Percentiles rank a stretch among this genome's conserved stretches.
These are phyloP conservation scores for Linanthus parryae DNA, from an alignment of 148 eudicot genomes.

Conservation along the genomic window DNA sequence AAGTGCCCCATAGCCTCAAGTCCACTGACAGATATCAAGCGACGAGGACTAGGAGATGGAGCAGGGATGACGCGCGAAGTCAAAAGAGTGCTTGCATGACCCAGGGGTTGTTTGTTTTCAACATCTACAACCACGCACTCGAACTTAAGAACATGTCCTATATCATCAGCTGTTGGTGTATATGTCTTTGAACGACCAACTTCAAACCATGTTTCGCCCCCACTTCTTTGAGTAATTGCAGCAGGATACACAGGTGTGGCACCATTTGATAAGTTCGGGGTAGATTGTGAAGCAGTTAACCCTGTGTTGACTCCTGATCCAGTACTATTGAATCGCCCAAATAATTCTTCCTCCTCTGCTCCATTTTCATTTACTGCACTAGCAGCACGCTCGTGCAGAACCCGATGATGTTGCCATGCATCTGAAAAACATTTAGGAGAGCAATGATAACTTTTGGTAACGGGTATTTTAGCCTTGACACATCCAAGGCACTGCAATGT, in stretches of 20 bases:
- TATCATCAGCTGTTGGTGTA: constrained; percentile 91
- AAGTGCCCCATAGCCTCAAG: constrained; percentile 58
- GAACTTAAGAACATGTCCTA: constrained; percentile 89
- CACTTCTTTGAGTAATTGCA: constrained; percentile 61
- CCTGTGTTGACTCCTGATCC: constrained; percentile 52
- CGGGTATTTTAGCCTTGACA: constrained; percentile 85
- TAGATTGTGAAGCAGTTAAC: constrained; percentile 59
- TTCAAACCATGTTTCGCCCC: constrained; percentile 96
- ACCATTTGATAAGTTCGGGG: constrained; percentile 56
- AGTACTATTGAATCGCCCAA: constrained; percentile 72
- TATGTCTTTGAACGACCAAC: constrained; percentile 82
- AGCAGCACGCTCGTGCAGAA: constrained; percentile 94
- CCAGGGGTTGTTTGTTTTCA: constrained; percentile 67
- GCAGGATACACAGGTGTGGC: constrained; percentile 66
- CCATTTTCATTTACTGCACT: constrained; percentile 87
- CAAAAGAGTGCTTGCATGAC: constrained; percentile 44
- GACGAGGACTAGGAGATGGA: constrained; percentile 90
- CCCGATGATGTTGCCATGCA: constrained; percentile 99
- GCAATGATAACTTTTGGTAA: constrained; percentile 91
- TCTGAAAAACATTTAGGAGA: constrained; percentile 93
- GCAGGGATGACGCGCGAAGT: constrained; percentile 96
- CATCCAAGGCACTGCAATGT: constrained; percentile 95
- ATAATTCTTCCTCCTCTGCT: constrained; percentile 82
- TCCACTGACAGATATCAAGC: constrained; percentile 75
- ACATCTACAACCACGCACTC: constrained; percentile 93